Evolutionary conservation across 257 asterid species (phyloP).

Genomic region (Dorcoceras hygrometricum): DNA sequence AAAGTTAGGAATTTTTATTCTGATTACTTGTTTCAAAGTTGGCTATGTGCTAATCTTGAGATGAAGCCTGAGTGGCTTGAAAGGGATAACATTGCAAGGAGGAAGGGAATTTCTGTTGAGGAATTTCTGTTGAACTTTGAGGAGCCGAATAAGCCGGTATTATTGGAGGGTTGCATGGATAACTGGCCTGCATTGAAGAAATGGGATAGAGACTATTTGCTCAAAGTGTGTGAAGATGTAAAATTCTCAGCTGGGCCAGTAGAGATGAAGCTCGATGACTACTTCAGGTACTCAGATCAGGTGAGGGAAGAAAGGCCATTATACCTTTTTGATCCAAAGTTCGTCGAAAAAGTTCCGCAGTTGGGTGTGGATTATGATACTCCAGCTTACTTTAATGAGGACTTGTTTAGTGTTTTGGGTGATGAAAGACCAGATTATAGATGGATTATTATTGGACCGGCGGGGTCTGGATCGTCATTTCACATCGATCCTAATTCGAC

Average conservation of each 20-base stretch:
- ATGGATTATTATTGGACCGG: conserved; percentile 94
- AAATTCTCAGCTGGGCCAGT: conserved; percentile 77
- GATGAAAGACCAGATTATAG: conserved; percentile 84
- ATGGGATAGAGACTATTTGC: conserved; percentile 75
- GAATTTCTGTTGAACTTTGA: conserved; percentile 71
- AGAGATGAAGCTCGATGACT: conserved; percentile 73
- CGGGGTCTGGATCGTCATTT: conserved; percentile 97
- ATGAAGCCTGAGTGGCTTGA: conserved; percentile 92
- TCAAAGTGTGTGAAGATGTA: conserved; percentile 55
- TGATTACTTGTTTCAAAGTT: conserved; percentile 94
- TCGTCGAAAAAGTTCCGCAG: conserved; percentile 67
- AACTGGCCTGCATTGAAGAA: conserved; percentile 65
- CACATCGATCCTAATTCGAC: conserved; percentile 98
- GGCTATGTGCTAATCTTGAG: conserved; percentile 99
- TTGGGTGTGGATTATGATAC: conserved; percentile 70
- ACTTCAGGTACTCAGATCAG: conserved; percentile 70
- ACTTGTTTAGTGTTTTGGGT: conserved; percentile 81
- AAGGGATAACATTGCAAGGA: conserved; percentile 77
- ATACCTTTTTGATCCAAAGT: conserved; percentile 90
- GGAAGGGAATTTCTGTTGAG: conserved; percentile 60
- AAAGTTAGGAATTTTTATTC: conserved; percentile 80
- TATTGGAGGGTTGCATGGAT: conserved; percentile 82
- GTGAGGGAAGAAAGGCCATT: conserved; percentile 85
- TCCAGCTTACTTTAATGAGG: conserved; percentile 78
- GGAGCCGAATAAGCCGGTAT: conserved; percentile 81